These are phyloP conservation scores for Nemania diffusa DNA, from an alignment of 2,329 filamentous ascomycete genomes.

Conservation along the genomic window DNA sequence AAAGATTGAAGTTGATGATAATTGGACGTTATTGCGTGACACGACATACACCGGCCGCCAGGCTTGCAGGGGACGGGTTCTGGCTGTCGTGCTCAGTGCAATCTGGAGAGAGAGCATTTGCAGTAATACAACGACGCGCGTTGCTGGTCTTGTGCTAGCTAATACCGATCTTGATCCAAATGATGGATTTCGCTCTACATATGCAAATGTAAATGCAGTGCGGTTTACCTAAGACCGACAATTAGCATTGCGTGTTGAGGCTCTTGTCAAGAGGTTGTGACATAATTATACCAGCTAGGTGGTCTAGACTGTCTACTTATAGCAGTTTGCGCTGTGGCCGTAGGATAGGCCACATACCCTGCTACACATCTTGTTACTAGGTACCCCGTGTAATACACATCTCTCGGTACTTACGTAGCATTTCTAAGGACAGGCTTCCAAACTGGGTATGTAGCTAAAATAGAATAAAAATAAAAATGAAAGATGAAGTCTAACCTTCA, in stretches of 20 bases:
- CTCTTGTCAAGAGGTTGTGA: not conserved
- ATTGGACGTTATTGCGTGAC: constrained; percentile 37
- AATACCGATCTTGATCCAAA: not conserved
- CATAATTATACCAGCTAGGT: not conserved
- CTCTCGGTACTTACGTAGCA: not conserved
- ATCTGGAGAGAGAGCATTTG: not conserved
- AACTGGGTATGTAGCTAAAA: too few relatives aligned
- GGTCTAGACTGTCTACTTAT: too few relatives aligned
- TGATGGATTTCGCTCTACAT: not conserved
- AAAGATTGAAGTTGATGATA: constrained; percentile 36
- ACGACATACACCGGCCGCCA: constrained; percentile 13
- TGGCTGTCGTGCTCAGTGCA: constrained; percentile 9
- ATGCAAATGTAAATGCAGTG: too few relatives aligned
- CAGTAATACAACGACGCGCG: constrained; percentile 3
- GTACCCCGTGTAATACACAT: not conserved
- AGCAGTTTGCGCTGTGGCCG: not conserved
- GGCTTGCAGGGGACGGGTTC: constrained; percentile 4
- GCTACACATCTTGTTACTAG: too few relatives aligned
- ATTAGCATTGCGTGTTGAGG: constrained; percentile 2
- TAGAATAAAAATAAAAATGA: not conserved
- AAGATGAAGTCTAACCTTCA: not conserved
- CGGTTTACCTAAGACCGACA: not conserved
- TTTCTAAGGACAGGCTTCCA: not conserved
- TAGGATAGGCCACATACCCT: not conserved
- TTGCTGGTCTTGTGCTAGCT: not conserved